Percentiles rank a stretch among this genome's conserved stretches.
Evolutionary conservation across 495 filamentous ascomycete genomes (phyloP).

Genomic region (Glarea lozoyensis): DNA sequence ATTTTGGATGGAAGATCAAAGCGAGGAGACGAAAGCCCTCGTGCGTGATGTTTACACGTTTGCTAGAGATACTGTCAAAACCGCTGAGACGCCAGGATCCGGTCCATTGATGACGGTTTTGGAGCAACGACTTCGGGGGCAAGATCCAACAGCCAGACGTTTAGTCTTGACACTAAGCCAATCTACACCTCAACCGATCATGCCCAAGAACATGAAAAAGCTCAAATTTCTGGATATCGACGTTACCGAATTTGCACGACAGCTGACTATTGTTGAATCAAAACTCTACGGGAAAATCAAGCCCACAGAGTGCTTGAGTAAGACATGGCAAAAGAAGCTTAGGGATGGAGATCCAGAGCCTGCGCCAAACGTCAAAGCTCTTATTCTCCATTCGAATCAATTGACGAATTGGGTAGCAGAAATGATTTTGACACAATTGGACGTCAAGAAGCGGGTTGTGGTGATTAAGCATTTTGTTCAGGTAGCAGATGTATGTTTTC

Average conservation of each 20-base stretch:
- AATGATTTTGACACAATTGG: slow-evolving; percentile 91
- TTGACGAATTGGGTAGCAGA: slow-evolving; percentile 99
- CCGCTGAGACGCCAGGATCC: slow-evolving; percentile 83
- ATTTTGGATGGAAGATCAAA: slow-evolving; percentile 95
- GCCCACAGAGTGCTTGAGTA: slow-evolving; percentile 91
- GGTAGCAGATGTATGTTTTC: slow-evolving; percentile 74
- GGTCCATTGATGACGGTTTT: slow-evolving; percentile 70
- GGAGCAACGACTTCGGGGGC: slow-evolving; percentile 77
- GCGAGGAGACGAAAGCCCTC: slow-evolving; percentile 71
- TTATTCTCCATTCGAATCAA: slow-evolving; percentile 97
- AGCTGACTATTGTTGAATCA: slow-evolving; percentile 95
- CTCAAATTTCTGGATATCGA: slow-evolving; percentile 98
- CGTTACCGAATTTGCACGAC: slow-evolving; percentile 87
- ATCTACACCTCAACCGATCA: slow-evolving; percentile 74
- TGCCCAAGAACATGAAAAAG: slow-evolving; percentile 99
- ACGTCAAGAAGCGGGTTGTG: slow-evolving; percentile 90
- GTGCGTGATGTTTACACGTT: slow-evolving; percentile 85
- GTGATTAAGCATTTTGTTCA: slow-evolving; percentile 98
- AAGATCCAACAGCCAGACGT: slow-evolving; percentile 78
- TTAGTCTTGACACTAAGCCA: slow-evolving; percentile 76
- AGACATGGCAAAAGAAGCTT: slow-evolving; percentile 97
- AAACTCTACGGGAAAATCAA: slow-evolving; percentile 91
- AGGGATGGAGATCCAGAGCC: slow-evolving; percentile 75
- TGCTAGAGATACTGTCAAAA: slow-evolving; percentile 83
- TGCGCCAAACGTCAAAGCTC: slow-evolving; percentile 85